Base-by-base conservation (phyloP, 805 yeast species). In the Sugiyamaella marilandica region DNA sequence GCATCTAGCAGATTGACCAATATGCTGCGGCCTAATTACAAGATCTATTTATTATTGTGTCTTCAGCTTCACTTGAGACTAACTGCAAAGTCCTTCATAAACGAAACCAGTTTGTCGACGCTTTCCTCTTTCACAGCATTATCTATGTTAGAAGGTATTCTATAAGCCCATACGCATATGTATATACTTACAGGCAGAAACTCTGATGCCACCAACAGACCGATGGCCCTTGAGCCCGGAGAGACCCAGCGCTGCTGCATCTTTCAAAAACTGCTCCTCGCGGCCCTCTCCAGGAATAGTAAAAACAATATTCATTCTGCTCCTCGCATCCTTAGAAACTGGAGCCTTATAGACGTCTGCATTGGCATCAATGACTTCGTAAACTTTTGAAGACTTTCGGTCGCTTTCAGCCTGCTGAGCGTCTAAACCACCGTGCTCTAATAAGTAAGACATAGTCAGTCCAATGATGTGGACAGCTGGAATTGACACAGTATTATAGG, bases 121-220 rank as follows among this genome's bases (percentile, higher is more conserved):
- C 87, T 80, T 19, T 77, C 75, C 46, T 80, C 71, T 3, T 82
- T 68, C 49, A 94, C 86, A 13, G 98, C 97, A 65, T 94, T 92
- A 70, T 92, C 55, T 52, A 32, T 35, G 53, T 50, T 50, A 50
- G 53, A 21, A 11, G 5, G 10, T n/a, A 21, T 26, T 35, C 45
- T 4, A 16, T 7, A 39, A 26, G 10, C 24, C 7, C 39, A 13
- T 10, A n/a, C n/a, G n/a, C n/a, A n/a, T 10, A 21, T 13, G 4
- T 8, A 8, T n/a, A 14, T 5, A 52, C 55, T 52, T 52, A 52
- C 55, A 91, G 51, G 90, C 74, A 11, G 97, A 90, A 13, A 95
- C 91, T 70, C 99, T 84, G 71, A 94, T 85, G 31, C 99, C 99
- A 49, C 98, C 98, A 43, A 92, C 98, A 2, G 96, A 88, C 68